Evolutionary conservation across 176 grass and related monocot species (phyloP).

Genomic region (Pharus latifolius): DNA sequence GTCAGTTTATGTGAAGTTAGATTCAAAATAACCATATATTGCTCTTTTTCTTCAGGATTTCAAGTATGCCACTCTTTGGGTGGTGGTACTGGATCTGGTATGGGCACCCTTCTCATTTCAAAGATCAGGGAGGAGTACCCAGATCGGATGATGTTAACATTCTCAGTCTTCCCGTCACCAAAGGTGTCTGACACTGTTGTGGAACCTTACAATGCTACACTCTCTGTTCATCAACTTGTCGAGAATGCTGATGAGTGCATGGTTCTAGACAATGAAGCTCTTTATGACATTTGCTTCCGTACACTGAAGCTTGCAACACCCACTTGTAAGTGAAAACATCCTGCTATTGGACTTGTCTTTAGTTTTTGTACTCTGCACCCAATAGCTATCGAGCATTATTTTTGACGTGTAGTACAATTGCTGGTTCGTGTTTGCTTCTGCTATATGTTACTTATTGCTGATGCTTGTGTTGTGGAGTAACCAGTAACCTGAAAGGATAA

Average conservation of each 20-base stretch:
- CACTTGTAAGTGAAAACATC: slow-evolving; percentile 31
- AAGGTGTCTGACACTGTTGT: slow-evolving; percentile 66
- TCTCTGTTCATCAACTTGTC: slow-evolving; percentile 58
- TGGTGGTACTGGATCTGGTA: slow-evolving; percentile 59
- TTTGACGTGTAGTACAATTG: not conserved
- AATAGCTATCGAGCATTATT: slow-evolving; percentile 1
- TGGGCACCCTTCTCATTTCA: slow-evolving; percentile 65
- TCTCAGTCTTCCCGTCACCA: slow-evolving; percentile 58
- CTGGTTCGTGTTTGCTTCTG: not conserved
- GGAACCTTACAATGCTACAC: slow-evolving; percentile 58
- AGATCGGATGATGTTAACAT: slow-evolving; percentile 58
- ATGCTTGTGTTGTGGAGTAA: too few relatives aligned
- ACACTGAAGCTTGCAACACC: slow-evolving; percentile 58
- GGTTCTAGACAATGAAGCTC: slow-evolving; percentile 64
- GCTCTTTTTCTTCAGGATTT: slow-evolving; percentile 24
- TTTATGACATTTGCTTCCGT: slow-evolving; percentile 61
- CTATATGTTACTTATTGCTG: not conserved
- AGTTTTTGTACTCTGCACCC: not conserved
- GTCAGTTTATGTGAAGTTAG: not conserved
- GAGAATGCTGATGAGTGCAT: slow-evolving; percentile 67
- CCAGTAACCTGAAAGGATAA: not conserved
- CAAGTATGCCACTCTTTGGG: slow-evolving; percentile 62
- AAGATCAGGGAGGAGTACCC: slow-evolving; percentile 75
- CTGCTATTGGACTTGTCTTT: not conserved
- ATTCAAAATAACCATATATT: not conserved